Evolutionary conservation across 805 yeast genomes (phyloP), one percentile per base, ranked within the genome.

Genomic region (Saccharomycopsis sp.): DNA sequence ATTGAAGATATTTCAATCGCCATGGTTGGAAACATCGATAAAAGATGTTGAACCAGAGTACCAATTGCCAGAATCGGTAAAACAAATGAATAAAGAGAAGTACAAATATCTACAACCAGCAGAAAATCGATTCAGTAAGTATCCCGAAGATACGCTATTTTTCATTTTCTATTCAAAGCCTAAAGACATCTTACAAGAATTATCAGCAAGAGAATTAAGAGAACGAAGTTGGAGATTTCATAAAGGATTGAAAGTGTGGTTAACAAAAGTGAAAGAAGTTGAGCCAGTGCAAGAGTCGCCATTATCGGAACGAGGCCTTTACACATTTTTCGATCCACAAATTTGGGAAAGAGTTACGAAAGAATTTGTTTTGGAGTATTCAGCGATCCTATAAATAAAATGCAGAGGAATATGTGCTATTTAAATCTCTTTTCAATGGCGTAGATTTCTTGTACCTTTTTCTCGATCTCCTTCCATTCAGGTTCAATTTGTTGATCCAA

Each of bases 151-250:
- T 57, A 93, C 97, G 1, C 67, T 93, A 33, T 93, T 93, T 59
- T 93, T 85, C 63, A 82, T 93, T 14, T 93, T 93, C 61, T 93
- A 93, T 63, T 85, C 94, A 53, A 87, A 81, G 68, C 96, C 98
- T 4, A 79, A 87, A 44, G 97, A 93, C 59, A 79, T 87, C 3
- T 69, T 90, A 60, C 99, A 93, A 63, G 98, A 93, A 60, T 75
- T 88, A 45, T 94, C 95, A 3, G 94, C 97, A 4, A 71, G 90
- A 48, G 97, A 90, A 61, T 73, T 93, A 54, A 86, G 87, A 56
- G 79, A 79, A 51, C 74, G 98, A 56, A 93, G 90, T 64, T 93
- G 99, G 99, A 75, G 97, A 54, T 93, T 85, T 59, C 98, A 93
- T 65, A 90, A 88, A 65, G 95, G 87, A 50, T 74, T 93, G 45